These are phyloP conservation scores for Rhodotorula glutinis DNA, from an alignment of 1,284 basidiomycete species.

Conservation along the genomic window DNA sequence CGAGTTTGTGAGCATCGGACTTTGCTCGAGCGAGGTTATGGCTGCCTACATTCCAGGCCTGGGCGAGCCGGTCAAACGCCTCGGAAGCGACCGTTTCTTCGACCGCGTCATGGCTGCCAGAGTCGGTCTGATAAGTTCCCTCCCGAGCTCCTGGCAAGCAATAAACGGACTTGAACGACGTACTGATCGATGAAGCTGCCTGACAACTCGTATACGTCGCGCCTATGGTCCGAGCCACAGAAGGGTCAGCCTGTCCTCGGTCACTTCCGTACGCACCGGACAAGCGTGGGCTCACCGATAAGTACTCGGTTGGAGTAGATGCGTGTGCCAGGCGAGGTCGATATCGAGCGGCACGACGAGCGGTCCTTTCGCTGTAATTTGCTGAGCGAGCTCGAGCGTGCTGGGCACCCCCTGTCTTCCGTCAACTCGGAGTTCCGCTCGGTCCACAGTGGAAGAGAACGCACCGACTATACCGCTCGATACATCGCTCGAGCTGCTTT, in stretches of 20 bases:
- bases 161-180: too few species aligned
- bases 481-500: not conserved
- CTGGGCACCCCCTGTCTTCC: not conserved
- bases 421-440: too few species aligned
- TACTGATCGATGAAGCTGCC: too few species aligned
- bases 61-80: not conserved
- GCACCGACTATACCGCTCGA: not conserved
- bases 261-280: too few species aligned
- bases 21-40: too few species aligned
- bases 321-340: conserved; percentile 10
- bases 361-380: not conserved
- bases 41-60: not conserved
- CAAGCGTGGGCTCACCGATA: not conserved
- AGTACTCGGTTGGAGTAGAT: not conserved
- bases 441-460: not conserved
- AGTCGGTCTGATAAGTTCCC: too few species aligned
- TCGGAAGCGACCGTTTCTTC: not conserved
- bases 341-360: not conserved
- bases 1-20: too few species aligned
- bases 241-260: too few species aligned
- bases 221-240: too few species aligned
- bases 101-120: not conserved
- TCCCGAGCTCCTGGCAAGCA: too few species aligned
- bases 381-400: not conserved
- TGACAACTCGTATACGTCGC: too few species aligned